These are phyloP conservation scores for Solanum bulbocastanum DNA, from an alignment of 257 asterid species.

Conservation along the genomic window DNA sequence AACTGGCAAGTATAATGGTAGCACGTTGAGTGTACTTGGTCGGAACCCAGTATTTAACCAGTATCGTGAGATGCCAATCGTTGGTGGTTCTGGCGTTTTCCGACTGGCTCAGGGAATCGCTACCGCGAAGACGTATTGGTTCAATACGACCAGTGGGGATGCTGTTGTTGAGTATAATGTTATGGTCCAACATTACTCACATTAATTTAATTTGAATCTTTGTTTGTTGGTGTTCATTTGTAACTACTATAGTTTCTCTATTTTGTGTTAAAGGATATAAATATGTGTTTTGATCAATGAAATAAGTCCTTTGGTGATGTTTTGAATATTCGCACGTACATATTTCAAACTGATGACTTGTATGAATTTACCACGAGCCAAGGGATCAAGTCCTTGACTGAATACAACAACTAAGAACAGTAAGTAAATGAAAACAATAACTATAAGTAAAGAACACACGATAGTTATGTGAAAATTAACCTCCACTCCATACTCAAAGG, in stretches of 20 bases:
- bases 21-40: slow-evolving; percentile 27
- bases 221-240: neutral
- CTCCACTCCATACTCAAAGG: neutral
- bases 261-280: neutral
- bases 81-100: slow-evolving; percentile 41
- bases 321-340: neutral
- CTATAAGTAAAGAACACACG: neutral
- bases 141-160: neutral
- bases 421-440: neutral
- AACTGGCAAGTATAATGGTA: slow-evolving; percentile 21
- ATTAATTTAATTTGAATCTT: neutral
- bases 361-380: neutral
- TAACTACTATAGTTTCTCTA: neutral
- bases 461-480: neutral
- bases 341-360: neutral
- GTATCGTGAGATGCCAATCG: slow-evolving; percentile 29
- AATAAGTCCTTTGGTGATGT: neutral
- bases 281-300: neutral
- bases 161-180: slow-evolving; percentile 21
- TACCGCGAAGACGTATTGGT: neutral
- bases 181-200: slow-evolving; percentile 4
- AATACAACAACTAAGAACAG: neutral
- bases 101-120: slow-evolving; percentile 33
- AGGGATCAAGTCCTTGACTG: neutral
- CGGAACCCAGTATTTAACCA: slow-evolving; percentile 8